phyloP scores from a whole-genome alignment of 305 asterid genomes.

The Solanum hybrid region DNA sequence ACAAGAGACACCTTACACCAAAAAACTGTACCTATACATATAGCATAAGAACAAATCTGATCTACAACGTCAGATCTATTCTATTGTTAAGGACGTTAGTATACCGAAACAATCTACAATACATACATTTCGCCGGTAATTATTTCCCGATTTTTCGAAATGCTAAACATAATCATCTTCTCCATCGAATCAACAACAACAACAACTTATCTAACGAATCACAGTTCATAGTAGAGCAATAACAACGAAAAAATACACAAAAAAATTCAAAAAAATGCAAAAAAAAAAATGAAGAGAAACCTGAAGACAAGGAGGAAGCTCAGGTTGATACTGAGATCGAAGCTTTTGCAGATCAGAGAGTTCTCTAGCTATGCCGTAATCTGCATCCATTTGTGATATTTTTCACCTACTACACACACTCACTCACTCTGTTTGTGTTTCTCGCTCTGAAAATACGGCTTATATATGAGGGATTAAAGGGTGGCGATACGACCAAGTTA shows the following conservation, averaged over 20 bases:
- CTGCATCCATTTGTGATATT: constrained; percentile 51
- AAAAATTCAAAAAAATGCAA: too few species aligned
- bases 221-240: background rate
- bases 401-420: background rate
- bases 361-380: constrained; percentile 62
- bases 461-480: background rate
- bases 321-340: constrained; percentile 60
- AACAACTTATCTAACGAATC: background rate
- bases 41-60: background rate
- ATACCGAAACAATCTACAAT: background rate
- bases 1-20: background rate
- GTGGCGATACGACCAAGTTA: constrained; percentile 9
- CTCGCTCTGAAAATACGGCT: background rate
- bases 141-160: background rate
- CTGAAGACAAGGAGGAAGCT: constrained; percentile 93
- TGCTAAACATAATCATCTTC: background rate
- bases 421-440: background rate
- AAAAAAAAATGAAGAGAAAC: constrained; percentile 19
- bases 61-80: background rate
- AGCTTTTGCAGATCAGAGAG: constrained; percentile 81
- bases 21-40: background rate
- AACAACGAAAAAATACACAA: background rate
- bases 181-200: background rate
- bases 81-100: background rate
- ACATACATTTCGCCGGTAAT: background rate